Evolutionary conservation across 768 basidiomycete species (phyloP).

Genomic region (Amanita phalloides): DNA sequence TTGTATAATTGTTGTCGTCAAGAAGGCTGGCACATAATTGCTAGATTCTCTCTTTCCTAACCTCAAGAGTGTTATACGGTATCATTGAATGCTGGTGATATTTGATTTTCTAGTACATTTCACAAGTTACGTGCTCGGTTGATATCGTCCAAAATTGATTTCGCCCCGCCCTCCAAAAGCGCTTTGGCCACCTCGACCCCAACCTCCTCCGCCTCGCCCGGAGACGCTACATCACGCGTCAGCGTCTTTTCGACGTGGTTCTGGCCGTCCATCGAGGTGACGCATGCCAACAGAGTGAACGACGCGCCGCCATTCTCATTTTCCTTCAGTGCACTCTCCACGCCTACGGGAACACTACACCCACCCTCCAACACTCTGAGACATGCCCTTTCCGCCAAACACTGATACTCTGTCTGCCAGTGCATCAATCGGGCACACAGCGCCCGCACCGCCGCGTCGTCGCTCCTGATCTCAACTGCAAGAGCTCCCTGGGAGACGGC

Average conservation of each 20-base stretch:
- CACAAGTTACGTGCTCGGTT: constrained; percentile 38
- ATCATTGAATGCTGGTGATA: too few relatives aligned
- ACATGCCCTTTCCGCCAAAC: constrained; percentile 79
- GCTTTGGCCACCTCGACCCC: constrained; percentile 57
- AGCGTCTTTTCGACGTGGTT: constrained; percentile 61
- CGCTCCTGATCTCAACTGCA: constrained; percentile 70
- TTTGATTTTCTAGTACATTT: too few relatives aligned
- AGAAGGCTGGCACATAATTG: too few relatives aligned
- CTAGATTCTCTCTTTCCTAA: too few relatives aligned
- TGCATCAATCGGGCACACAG: constrained; percentile 66
- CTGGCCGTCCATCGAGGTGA: constrained; percentile 73
- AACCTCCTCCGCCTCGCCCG: constrained; percentile 54
- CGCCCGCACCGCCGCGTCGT: constrained; percentile 48
- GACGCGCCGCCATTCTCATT: constrained; percentile 14
- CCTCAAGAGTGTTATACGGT: too few relatives aligned
- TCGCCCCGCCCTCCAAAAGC: constrained; percentile 64
- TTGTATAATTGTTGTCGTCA: too few relatives aligned
- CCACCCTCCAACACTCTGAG: constrained; percentile 91
- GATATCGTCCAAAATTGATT: constrained; percentile 75
- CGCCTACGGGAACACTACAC: constrained; percentile 94
- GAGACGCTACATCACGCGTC: constrained; percentile 35
- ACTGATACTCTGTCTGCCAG: constrained; percentile 65
- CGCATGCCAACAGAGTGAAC: constrained; percentile 67
- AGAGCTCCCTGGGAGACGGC: constrained; percentile 96
- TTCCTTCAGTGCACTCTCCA: constrained; percentile 38